Conservation (phyloP, 192 early-diverging fungal genomes). For the Pilaira anomala region DNA sequence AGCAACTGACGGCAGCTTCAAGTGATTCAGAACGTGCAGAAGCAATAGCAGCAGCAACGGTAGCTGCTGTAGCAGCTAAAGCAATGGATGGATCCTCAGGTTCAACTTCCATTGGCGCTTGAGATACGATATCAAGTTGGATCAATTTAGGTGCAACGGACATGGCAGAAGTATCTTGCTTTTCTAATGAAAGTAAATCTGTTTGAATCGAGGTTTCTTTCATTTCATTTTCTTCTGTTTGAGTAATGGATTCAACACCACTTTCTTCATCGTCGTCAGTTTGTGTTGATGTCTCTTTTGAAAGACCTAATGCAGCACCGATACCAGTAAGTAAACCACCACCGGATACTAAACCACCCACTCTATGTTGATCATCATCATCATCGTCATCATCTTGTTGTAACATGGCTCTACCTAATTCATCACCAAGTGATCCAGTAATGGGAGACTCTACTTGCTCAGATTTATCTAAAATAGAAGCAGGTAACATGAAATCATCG, state of each 20-base stretch:
- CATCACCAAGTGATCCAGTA: conserved; percentile 15
- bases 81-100: conserved; percentile 21
- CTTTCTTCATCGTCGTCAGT: background rate
- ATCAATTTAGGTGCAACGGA: conserved; percentile 29
- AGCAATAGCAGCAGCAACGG: conserved; percentile 26
- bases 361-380: too few relatives aligned
- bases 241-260: conserved; percentile 2
- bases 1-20: background rate
- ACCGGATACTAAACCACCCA: too few relatives aligned
- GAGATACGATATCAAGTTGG: conserved; percentile 27
- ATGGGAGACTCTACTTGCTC: background rate
- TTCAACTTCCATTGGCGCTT: conserved; percentile 1
- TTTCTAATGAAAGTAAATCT: background rate
- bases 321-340: background rate
- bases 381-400: background rate
- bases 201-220: background rate
- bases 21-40: background rate
- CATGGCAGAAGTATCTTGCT: conserved; percentile 21
- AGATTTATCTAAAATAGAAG: background rate
- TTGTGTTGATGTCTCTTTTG: conserved; percentile 1
- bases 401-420: conserved; percentile 2
- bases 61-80: conserved; percentile 31
- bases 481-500: background rate
- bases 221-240: conserved; percentile 1
- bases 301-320: background rate